These are phyloP conservation scores for Naganishia sp. DNA, from an alignment of 1,284 basidiomycete genomes.

Conservation along the genomic window DNA sequence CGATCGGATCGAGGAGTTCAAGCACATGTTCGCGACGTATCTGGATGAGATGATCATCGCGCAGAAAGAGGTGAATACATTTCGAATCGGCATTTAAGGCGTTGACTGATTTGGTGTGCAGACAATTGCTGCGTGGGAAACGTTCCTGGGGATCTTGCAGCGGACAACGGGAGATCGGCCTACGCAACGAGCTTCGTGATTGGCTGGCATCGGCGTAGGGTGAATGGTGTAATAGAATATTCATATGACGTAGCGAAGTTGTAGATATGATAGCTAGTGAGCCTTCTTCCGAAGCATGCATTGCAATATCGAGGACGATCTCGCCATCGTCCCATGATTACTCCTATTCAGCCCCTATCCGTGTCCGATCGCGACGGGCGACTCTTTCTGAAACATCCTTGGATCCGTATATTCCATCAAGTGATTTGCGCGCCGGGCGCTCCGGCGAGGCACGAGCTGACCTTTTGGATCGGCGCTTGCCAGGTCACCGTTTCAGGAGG, in stretches of 20 bases:
- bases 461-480: slow-evolving; percentile 1
- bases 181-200: slow-evolving; percentile 14
- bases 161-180: slow-evolving; percentile 19
- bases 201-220: not conserved
- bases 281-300: not conserved
- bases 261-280: slow-evolving; percentile 2
- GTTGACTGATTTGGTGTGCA: not conserved
- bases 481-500: not conserved
- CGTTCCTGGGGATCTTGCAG: slow-evolving; percentile 7
- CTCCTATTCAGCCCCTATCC: not conserved
- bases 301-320: not conserved
- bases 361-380: not conserved
- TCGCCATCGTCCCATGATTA: not conserved
- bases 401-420: too few species aligned
- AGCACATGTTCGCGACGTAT: slow-evolving; percentile 45
- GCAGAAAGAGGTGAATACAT: slow-evolving; percentile 41
- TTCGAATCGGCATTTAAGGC: not conserved
- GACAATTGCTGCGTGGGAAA: slow-evolving; percentile 25
- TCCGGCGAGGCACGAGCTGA: not conserved
- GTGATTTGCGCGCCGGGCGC: too few species aligned
- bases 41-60: slow-evolving; percentile 46
- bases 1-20: slow-evolving; percentile 72
- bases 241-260: slow-evolving; percentile 1
- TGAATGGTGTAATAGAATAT: too few species aligned
- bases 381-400: slow-evolving; percentile 10